Base-by-base conservation (phyloP, 75 land plant genomes). In the Isoetes taiwanensis region DNA sequence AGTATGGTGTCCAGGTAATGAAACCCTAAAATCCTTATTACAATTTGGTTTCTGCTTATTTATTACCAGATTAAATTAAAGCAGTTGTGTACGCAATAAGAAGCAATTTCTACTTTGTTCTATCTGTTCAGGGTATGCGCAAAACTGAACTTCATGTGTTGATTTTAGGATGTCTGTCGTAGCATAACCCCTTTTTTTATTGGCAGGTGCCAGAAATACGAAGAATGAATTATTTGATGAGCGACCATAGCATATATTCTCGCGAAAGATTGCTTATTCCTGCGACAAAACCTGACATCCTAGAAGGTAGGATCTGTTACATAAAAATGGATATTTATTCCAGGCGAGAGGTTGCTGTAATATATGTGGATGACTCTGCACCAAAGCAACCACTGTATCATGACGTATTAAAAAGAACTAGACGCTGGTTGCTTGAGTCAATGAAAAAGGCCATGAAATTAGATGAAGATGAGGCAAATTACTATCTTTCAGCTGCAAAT, bases 191-290 rank as follows among this genome's bases (percentile, higher is more conserved):
- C n/a, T n/a, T n/a, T n/a, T 46, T 46, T 16, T 17, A 3, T 28
- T 6, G 24, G 8, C 77, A 89, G 96, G 86, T 85, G 59, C 78
- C 74, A 64, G 96, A 85, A 61, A 85, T 89, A 28, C 78, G 78
- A 38, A 77, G 96, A 25, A 42, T 89, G 57, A 89, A 89, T 72
- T 81, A 89, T 57, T 85, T 89, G 96, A 76, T 89, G 90, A 89
- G 96, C 59, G 96, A 89, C 60, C 96, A 89, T 71, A 90, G 90
- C 38, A 89, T 89, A 43, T 73, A 84, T 61, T 85, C 96, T 6
- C 72, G 96, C 37, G 86, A 89, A 39, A 69, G 96, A 64, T 64
- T 89, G 28, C 66, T 89, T 4, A 85, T 89, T 32, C 96, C 91
- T 5, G 61, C 85, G 4, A 62, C 69, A 57, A 68, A 63, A 37